phyloP scores from a whole-genome alignment of 306 rosid genomes.

The Pachyrhizus erosus region DNA sequence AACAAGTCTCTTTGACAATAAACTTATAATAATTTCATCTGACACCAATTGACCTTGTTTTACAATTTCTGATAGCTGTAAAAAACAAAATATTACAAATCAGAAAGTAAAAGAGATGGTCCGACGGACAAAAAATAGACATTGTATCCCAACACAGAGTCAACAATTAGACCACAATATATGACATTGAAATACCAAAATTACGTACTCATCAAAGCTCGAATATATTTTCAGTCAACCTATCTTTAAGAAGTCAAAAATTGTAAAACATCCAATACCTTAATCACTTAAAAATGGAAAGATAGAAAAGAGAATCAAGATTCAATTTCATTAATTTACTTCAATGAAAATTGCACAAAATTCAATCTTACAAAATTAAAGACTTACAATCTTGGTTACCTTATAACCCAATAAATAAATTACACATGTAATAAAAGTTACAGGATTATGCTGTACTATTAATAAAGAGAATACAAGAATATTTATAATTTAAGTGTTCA shows the following conservation, averaged over 20 bases:
- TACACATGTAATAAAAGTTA: slow-evolving; percentile 2
- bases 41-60: slow-evolving; percentile 91
- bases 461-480: slow-evolving; percentile 27
- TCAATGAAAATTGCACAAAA: slow-evolving; percentile 11
- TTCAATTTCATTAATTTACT: slow-evolving; percentile 10
- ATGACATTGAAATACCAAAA: slow-evolving; percentile 16
- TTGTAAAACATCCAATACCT: background rate
- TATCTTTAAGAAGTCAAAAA: background rate
- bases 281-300: slow-evolving; percentile 15
- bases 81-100: slow-evolving; percentile 34
- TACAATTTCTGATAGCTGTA: slow-evolving; percentile 89
- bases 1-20: slow-evolving; percentile 84
- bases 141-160: slow-evolving; percentile 25
- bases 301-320: slow-evolving; percentile 2
- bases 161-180: slow-evolving; percentile 19
- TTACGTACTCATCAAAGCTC: slow-evolving; percentile 19
- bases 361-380: slow-evolving; percentile 10
- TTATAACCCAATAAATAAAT: background rate
- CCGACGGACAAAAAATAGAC: background rate
- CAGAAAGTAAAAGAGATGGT: background rate
- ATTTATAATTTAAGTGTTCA: background rate
- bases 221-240: slow-evolving; percentile 11
- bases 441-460: slow-evolving; percentile 15
- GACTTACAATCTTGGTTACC: background rate
- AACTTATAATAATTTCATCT: slow-evolving; percentile 82